These are phyloP conservation scores for Galerina sulciceps DNA, from an alignment of 768 basidiomycete species.

Conservation along the genomic window DNA sequence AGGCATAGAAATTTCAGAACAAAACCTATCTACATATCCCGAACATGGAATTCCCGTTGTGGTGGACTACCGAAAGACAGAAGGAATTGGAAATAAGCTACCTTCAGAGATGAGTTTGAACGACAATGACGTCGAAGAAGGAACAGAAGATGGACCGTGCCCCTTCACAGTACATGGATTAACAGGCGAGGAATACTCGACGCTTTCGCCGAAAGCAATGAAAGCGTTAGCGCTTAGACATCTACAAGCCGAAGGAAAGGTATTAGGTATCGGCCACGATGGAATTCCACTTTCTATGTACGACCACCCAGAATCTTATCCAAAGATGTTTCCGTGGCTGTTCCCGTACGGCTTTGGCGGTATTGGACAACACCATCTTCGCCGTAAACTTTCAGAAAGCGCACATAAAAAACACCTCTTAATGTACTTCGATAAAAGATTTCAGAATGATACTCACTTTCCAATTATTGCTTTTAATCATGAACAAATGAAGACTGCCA, in stretches of 20 bases:
- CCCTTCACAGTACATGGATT: conserved; percentile 44
- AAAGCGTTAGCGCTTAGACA: conserved; percentile 30
- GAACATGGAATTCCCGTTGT: conserved; percentile 24
- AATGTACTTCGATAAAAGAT: conserved; percentile 43
- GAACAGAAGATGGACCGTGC: conserved; percentile 32
- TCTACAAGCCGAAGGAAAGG: conserved; percentile 26
- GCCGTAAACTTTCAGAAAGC: conserved; percentile 17
- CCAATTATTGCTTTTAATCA: conserved; percentile 43
- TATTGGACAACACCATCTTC: conserved; percentile 23
- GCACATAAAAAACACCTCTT: conserved; percentile 32
- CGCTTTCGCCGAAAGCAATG: conserved; percentile 17
- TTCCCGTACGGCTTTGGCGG: conserved; percentile 45
- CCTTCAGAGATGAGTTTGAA: conserved; percentile 26
- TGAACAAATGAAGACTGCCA: conserved; percentile 35
- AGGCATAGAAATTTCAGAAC: conserved; percentile 31
- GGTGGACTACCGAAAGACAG: conserved; percentile 22
- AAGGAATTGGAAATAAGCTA: conserved; percentile 18
- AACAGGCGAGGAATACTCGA: conserved; percentile 25
- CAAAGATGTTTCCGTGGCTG: conserved; percentile 43
- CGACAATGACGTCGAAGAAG: conserved; percentile 33
- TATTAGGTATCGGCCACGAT: conserved; percentile 33
- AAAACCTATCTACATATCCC: conserved; percentile 27
- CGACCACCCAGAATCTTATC: conserved; percentile 37
- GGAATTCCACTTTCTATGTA: conserved; percentile 31
- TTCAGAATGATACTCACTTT: conserved; percentile 41